Evolutionary conservation across 2,329 filamentous ascomycete genomes (phyloP), one percentile per base, ranked within the genome.

Genomic region (Remersonia thermophila): DNA sequence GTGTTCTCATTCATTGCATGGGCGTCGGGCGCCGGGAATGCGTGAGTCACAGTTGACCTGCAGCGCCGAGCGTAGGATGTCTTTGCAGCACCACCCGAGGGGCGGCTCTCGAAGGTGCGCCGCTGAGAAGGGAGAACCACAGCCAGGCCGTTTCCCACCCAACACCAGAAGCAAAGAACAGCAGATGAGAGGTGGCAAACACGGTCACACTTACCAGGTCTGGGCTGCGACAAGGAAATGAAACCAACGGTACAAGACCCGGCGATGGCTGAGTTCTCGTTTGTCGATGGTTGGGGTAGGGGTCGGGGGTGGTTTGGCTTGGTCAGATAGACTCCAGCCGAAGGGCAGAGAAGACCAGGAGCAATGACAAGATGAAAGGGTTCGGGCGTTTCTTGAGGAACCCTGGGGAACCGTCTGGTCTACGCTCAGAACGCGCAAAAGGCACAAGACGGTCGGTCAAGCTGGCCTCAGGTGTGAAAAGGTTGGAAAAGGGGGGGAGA

Each of bases 1-100:
- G 36, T 37, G 25, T 23, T 9, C 20, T 23, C 20, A 23, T 40
- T 40, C 33, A 41, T 45, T 41, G 42, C 38, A 40, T 30, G 44
- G 42, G 41, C 40, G 42, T 37, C 5, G 5, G 20, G 9, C 20
- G 20, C 20, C 20, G 5, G 38, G 39, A 30, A 30, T 14, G 36
- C 35, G 35, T 50, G 48, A 50, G 48, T 50, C 48, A 50, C 42
- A 49, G 39, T 17, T 27, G 34, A 33, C 25, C 37, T 46, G 39
- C 38, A 28, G 40, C 32, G 33, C 41, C 41, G 33, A 36, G 35
- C 38, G 44, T 33, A 47, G 39, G 26, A 36, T 12, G 27, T 27
- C 27, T 36, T 36, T 25, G 28, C 23, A 31, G 33, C 35, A 27
- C n/a, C n/a, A n/a, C 28, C 34, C 32, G 31, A 23, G 20, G 20